These are phyloP conservation scores for Aphanomyces astaci DNA, from an alignment of 352 stramenopile species.

Conservation along the genomic window DNA sequence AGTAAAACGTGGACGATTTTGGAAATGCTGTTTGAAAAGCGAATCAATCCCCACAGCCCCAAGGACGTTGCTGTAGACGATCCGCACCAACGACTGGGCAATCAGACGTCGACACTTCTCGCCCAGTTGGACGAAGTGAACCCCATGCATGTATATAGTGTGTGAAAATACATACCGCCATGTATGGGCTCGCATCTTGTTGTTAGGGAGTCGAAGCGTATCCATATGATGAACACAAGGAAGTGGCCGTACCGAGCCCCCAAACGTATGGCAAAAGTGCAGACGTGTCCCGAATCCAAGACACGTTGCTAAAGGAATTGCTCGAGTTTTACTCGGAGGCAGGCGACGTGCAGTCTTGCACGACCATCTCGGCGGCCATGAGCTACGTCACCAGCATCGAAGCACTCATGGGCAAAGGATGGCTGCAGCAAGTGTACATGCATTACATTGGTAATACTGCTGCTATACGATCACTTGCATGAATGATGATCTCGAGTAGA, in stretches of 20 bases:
- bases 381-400: conserved; percentile 66
- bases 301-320: conserved; percentile 74
- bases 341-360: conserved; percentile 78
- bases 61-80: conserved; percentile 14
- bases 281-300: conserved; percentile 49
- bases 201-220: conserved; percentile 65
- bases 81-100: conserved; percentile 27
- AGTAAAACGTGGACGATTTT: conserved; percentile 84
- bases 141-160: conserved; percentile 68
- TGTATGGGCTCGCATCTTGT: too few species aligned
- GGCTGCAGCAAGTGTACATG: conserved; percentile 87
- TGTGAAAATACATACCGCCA: too few species aligned
- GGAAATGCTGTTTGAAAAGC: conserved; percentile 50
- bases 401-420: conserved; percentile 73
- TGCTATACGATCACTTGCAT: not conserved
- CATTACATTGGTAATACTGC: conserved; percentile 53
- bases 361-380: conserved; percentile 67
- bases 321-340: conserved; percentile 82
- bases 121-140: conserved; percentile 83
- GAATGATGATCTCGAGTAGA: conserved; percentile 29
- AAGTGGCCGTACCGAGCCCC: not conserved
- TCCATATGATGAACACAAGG: conserved; percentile 52
- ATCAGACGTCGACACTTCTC: conserved; percentile 66
- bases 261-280: not conserved
- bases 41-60: not conserved